Evolutionary conservation across 1,284 basidiomycete genomes (phyloP), one percentile per base, ranked within the genome.

Genomic region (Baeospora myosura): DNA sequence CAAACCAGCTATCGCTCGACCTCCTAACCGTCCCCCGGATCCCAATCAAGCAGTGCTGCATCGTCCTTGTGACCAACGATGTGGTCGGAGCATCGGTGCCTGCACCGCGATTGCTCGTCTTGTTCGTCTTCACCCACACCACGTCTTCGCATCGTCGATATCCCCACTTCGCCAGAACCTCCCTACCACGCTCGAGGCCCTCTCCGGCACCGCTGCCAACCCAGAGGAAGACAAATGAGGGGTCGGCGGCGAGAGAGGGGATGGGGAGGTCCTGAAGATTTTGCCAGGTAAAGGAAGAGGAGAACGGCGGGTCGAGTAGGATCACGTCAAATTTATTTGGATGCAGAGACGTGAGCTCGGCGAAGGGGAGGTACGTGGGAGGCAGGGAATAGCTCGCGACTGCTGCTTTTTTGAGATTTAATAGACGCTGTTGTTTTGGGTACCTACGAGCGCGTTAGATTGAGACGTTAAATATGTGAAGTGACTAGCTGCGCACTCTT

Each of bases 41-140:
- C n/a, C 96, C 96, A 78, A 98, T 97, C 33, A 98, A 68, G 63
- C 94, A 98, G 58, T 98, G 95, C 55, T 97, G 89, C 58, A 95
- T 93, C 39, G 92, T 93, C 26, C 88, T 75, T 5, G 86, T 89
- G 37, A 96, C 72, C 21, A 96, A 63, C 3, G 86, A 88, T 1
- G 82, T 87, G 5, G 87, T 88, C 1, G 87, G 87, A 1, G 82
- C 76, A 57, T 89, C 87, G 30, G 81, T 86, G 45, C 88, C 85
- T 42, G 86, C 84, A 2, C 87, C 87, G 18, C 68, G 68, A 52
- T 83, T 86, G 21, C 63, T 69, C 18, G 65, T 71, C 44, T 71
- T 72, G 57, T 96, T 97, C 24, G 91, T 95, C 65, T 90, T 93
- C 43, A 96, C 83, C 92, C 94, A 98, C 3, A 95, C 88, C 16